Conservation (phyloP, 2,329 filamentous ascomycete species). For the Fusarium foetens region DNA sequence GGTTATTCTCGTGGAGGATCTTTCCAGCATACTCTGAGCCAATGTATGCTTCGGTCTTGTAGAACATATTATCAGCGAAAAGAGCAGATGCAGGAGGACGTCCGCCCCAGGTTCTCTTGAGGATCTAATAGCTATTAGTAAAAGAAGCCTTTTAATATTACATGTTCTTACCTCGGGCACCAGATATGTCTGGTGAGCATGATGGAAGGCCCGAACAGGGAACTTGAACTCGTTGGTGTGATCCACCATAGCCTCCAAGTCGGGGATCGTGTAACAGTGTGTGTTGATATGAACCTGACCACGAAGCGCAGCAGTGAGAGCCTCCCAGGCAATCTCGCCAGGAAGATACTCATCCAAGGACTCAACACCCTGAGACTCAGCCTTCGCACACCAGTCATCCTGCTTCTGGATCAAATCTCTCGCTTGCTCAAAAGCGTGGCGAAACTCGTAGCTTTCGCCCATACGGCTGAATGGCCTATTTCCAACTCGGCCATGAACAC, state of each 20-base stretch:
- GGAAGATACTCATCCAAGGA: conserved; percentile 68
- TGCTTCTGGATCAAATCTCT: conserved; percentile 66
- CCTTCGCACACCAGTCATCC: conserved; percentile 74
- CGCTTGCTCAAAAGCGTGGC: conserved; percentile 74
- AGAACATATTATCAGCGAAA: conserved; percentile 79
- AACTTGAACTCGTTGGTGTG: conserved; percentile 80
- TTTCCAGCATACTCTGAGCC: conserved; percentile 75
- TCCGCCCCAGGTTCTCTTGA: conserved; percentile 66
- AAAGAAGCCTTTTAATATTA: background rate
- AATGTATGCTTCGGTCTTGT: conserved; percentile 74
- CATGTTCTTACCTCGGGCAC: conserved; percentile 66
- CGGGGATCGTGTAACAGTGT: conserved; percentile 76
- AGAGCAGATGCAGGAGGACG: conserved; percentile 67
- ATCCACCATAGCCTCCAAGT: conserved; percentile 75
- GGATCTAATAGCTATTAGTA: conserved; percentile 51
- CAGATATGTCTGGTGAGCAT: conserved; percentile 73
- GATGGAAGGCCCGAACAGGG: conserved; percentile 73
- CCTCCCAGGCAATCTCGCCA: conserved; percentile 71
- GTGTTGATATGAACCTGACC: conserved; percentile 76
- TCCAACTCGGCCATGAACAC: conserved; percentile 66
- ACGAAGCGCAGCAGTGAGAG: conserved; percentile 69
- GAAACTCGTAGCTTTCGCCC: conserved; percentile 76
- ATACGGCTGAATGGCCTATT: conserved; percentile 68
- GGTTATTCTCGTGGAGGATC: conserved; percentile 70
- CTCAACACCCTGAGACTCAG: conserved; percentile 60